Evolutionary conservation across 169 alveolate species (phyloP), one percentile per base, ranked within the genome.

Genomic region (Cyclospora cayetanensis): DNA sequence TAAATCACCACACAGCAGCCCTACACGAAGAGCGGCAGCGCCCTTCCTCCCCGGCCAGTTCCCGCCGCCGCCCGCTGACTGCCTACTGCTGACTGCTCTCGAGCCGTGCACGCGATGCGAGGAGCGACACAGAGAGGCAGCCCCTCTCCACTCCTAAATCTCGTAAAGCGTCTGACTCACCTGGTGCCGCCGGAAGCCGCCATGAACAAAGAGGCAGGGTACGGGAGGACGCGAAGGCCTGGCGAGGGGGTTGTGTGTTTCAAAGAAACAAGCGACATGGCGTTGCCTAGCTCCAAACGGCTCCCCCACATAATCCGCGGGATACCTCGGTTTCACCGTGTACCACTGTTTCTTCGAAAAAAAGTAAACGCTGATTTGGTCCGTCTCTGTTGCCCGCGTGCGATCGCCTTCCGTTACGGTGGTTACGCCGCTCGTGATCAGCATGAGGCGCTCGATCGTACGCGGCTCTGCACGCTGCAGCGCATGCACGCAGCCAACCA

Each of bases 401-500:
- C 83, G 65, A 3, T 65, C 89, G 15, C 86, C 65, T 35, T 74
- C 93, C 93, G 68, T 27, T 18, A 72, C 93, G 34, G 84, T 72
- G 46, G 93, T 89, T 42, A 89, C 68, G 20, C 93, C 93, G 84
- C 93, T 89, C 25, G 93, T 89, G 11, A 89, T 60, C 3, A 89
- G 63, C 93, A 89, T 74, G 25, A 89, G 82, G 18, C 93, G 93
- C 65, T 89, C 93, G 41, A 89, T 82, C n/a, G 93, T 89, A 25
- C 93, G 93, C 43, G 93, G 93, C 83, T 89, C 93, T 42, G 93
- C 89, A 35, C 93, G 83, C 93, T 89, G 93, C 41, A 34, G 5
- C 2, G 11, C 76, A 41, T 39, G 18, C 18, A 60, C 12, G 35
- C n/a, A 34, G 68, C 35, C 53, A 34, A 39, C 35, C 53, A 41